Conservation (phyloP, 805 yeast genomes). For the Sugiyamaella qingdaonensis region DNA sequence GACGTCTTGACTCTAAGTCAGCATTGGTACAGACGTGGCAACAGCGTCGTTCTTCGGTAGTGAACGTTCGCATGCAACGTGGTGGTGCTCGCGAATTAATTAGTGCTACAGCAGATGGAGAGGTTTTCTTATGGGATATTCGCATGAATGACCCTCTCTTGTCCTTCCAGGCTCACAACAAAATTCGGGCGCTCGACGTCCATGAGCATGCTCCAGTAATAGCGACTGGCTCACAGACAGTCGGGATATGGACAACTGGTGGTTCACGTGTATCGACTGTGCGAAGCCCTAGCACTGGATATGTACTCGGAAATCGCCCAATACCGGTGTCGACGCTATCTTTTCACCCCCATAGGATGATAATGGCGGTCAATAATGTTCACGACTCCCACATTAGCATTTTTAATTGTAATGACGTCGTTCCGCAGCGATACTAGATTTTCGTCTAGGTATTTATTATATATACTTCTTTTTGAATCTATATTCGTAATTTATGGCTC, state of each 20-base stretch:
- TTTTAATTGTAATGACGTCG: slow-evolving; percentile 10
- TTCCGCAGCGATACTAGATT: not conserved
- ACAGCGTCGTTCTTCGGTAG: slow-evolving; percentile 45
- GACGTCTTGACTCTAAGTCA: slow-evolving; percentile 78
- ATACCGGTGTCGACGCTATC: slow-evolving; percentile 60
- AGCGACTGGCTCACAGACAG: slow-evolving; percentile 77
- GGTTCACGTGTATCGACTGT: slow-evolving; percentile 70
- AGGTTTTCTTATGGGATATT: slow-evolving; percentile 87
- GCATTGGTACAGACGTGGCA: slow-evolving; percentile 84
- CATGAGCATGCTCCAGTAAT: slow-evolving; percentile 97
- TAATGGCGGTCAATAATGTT: slow-evolving; percentile 78
- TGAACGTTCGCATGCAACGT: slow-evolving; percentile 89
- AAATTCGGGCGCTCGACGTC: slow-evolving; percentile 64
- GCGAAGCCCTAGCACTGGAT: slow-evolving; percentile 38
- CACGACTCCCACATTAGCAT: slow-evolving; percentile 61
- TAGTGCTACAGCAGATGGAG: slow-evolving; percentile 75
- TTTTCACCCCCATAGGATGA: slow-evolving; percentile 93
- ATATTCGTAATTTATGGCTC: too few relatives aligned
- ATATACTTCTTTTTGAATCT: not conserved
- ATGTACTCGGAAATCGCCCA: slow-evolving; percentile 31
- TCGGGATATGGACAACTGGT: slow-evolving; percentile 79
- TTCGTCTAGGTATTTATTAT: not conserved
- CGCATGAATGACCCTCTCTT: slow-evolving; percentile 62
- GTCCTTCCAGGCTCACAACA: slow-evolving; percentile 52
- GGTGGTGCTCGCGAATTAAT: slow-evolving; percentile 91